Evolutionary conservation across 805 yeast species (phyloP), one percentile per base, ranked within the genome.

Genomic region (Cyberlindnera xishuangbannaensis): DNA sequence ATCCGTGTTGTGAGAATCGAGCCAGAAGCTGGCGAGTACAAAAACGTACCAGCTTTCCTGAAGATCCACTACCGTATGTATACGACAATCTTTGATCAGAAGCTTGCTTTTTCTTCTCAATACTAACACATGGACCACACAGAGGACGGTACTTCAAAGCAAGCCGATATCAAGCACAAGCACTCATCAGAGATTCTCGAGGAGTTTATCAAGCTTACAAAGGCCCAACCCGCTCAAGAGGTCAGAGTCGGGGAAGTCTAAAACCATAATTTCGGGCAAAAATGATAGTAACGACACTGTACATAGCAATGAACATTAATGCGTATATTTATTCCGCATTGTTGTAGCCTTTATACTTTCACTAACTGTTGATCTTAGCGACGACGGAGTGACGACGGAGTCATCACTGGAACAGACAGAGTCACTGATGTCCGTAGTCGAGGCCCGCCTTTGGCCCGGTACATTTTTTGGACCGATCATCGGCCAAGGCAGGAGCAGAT

Each of bases 1-100:
- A 75, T 85, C 36, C 65, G 69, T 16, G 79, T 85, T 22, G 61
- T 69, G 11, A 65, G 87, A 45, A 65, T 82, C 27, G 61, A 65
- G 25, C 53, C 60, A 30, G 57, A 60, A 16, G 62, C 59, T 30
- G 71, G 68, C 14, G 72, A 71, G 29, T 59, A 61, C 31, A 48
- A 50, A 12, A 56, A 59, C 15, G 41, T 50, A 25, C 81, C 79
- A 3, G 62, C 73, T 18, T 51, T 61, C 30, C 48, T 78, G 16
- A 64, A 59, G 17, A 56, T 75, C 12, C 51, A 54, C 33, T 63
- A 59, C 30, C 43, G 46, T 11, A 59, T 26, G 50, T 45, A 15
- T 26, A n/a, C n/a, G n/a, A n/a, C n/a, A n/a, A 14, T 13, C 9
- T 5, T 17, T 3, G 13, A 13, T 10, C 20, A 13, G 6, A 13